phyloP scores from a whole-genome alignment of 1,284 basidiomycete genomes.

The Ceratobasidium sp. region DNA sequence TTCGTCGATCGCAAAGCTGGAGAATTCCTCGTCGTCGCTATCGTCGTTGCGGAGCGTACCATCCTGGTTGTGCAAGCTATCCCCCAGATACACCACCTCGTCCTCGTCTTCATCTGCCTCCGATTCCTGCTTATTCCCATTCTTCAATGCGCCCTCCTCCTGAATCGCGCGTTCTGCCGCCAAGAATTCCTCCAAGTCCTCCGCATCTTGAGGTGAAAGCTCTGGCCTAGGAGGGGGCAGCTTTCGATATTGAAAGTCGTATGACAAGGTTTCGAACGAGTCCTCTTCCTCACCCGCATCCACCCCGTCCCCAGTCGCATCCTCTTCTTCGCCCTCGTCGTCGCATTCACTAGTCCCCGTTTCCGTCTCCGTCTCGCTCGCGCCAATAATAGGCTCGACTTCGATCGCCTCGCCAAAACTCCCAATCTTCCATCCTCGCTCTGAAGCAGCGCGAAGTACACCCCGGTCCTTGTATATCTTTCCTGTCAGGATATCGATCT shows the following conservation, averaged over 20 bases:
- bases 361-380: slow-evolving; percentile 37
- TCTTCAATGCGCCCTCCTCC: slow-evolving; percentile 23
- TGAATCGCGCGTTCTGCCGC: slow-evolving; percentile 46
- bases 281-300: slow-evolving; percentile 44
- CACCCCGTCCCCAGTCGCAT: slow-evolving; percentile 14
- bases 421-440: slow-evolving; percentile 40
- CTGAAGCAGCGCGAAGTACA: slow-evolving; percentile 43
- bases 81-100: slow-evolving; percentile 41
- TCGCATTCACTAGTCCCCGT: slow-evolving; percentile 41
- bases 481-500: slow-evolving; percentile 49
- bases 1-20: slow-evolving; percentile 20
- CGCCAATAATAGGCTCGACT: slow-evolving; percentile 24
- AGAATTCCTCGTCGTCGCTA: slow-evolving; percentile 42
- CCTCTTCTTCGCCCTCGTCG: slow-evolving; percentile 38
- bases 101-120: slow-evolving; percentile 37
- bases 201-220: slow-evolving; percentile 45
- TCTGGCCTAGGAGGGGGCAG: slow-evolving; percentile 39
- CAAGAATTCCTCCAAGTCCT: slow-evolving; percentile 47
- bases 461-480: slow-evolving; percentile 49
- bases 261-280: slow-evolving; percentile 15
- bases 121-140: slow-evolving; percentile 15
- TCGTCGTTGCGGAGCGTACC: slow-evolving; percentile 31
- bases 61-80: slow-evolving; percentile 23
- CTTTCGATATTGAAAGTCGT: slow-evolving; percentile 34
- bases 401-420: slow-evolving; percentile 41